Percentiles rank a stretch among this genome's conserved stretches.
phyloP scores from a whole-genome alignment of 768 basidiomycete genomes.

The Boletellus emodensis region DNA sequence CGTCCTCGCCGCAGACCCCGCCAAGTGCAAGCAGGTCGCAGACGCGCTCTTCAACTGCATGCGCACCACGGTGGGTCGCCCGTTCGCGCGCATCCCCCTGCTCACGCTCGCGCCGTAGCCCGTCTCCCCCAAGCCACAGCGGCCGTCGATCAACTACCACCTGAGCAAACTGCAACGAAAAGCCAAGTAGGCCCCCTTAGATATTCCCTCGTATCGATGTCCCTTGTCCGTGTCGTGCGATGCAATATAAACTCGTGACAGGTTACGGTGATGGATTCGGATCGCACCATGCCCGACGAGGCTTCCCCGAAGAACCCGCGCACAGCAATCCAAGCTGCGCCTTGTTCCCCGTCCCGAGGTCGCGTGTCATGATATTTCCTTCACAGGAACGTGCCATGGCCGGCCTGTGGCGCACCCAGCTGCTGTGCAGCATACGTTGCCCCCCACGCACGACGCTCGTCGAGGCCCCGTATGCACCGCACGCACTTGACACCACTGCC shows the following conservation, averaged over 20 bases:
- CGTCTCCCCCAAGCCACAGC: constrained; percentile 59
- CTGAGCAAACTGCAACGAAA: constrained; percentile 75
- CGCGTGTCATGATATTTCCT: constrained; percentile 1
- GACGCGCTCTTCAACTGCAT: constrained; percentile 73
- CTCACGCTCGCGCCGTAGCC: constrained; percentile 43
- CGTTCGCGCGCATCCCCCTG: neutral
- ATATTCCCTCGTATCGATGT: constrained; percentile 14
- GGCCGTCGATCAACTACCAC: constrained; percentile 86
- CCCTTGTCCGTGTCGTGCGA: constrained; percentile 9
- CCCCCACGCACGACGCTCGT: constrained; percentile 4
- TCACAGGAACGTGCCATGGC: constrained; percentile 14
- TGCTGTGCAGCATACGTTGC: constrained; percentile 12
- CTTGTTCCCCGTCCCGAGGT: neutral
- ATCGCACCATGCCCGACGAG: neutral
- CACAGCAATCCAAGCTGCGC: neutral
- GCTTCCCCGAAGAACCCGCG: neutral
- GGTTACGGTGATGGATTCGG: neutral
- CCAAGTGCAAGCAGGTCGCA: constrained; percentile 55
- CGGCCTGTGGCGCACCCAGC: constrained; percentile 14
- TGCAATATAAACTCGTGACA: constrained; percentile 16
- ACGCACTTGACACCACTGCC: constrained; percentile 9
- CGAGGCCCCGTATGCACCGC: neutral
- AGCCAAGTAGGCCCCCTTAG: constrained; percentile 51
- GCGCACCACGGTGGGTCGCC: constrained; percentile 68
- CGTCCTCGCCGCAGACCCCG: constrained; percentile 42